Evolutionary conservation across 2,329 filamentous ascomycete genomes (phyloP), one percentile per base, ranked within the genome.

Genomic region (Pseudogymnoascus sp.): DNA sequence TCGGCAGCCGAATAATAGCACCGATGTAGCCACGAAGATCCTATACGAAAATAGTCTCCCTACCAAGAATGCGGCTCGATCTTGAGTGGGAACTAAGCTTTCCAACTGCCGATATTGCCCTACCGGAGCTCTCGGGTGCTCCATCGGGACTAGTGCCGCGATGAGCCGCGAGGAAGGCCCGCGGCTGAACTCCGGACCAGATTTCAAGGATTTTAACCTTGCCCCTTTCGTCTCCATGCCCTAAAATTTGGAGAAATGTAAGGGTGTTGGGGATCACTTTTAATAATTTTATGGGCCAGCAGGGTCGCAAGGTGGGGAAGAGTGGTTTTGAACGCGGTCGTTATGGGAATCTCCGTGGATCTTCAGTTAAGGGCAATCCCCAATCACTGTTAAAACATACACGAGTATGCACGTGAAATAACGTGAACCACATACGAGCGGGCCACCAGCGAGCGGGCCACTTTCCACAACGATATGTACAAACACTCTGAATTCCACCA

Each of bases 21-120:
- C 45, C 45, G 45, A 52, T 52, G 26, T 5, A 9, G 45, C 26
- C 13, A 13, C 26, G 45, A 7, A 6, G 26, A 52, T 52, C 26
- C 45, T 19, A 52, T 52, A 52, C 45, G 45, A 28, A 30, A 30
- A 19, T 30, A 12, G 13, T n/a, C 5, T 18, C 45, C 23, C 5
- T 30, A 52, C 45, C 45, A 30, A 52, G 45, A 30, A 30, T 10
- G 9, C n/a, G 26, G 45, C 9, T 19, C 26, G 15, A 18, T 52
- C 45, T 52, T 30, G 21, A 26, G 45, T 19, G 18, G 23, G 19
- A n/a, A 52, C 45, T 30, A 52, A 52, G 45, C 45, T n/a, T 52
- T 52, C 45, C 45, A 52, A 52, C 45, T 52, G 30, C 45, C 45
- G 45, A 10, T 30, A n/a, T 15, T 52, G 26, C 45, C 26, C 45